Conservation (phyloP, 1,139 yeast genomes). For the Protomyces inundatus region DNA sequence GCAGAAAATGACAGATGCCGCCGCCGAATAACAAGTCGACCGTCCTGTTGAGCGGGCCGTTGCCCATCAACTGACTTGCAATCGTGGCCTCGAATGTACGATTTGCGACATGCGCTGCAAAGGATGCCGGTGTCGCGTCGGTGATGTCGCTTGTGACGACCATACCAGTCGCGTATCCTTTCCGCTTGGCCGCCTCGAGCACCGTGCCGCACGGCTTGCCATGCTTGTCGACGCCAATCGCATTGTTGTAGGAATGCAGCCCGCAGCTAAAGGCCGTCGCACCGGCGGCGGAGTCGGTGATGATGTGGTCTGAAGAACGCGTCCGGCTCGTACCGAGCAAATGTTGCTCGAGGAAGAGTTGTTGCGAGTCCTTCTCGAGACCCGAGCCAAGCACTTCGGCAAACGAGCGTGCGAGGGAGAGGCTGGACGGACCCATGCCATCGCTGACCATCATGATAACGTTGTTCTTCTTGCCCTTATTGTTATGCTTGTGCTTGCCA, state of each 20-base stretch:
- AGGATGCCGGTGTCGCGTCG: conserved; percentile 88
- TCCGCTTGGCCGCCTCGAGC: conserved; percentile 66
- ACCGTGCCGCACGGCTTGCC: conserved; percentile 71
- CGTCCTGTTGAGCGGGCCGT: conserved; percentile 58
- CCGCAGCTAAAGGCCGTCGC: conserved; percentile 87
- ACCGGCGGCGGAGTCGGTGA: conserved; percentile 92
- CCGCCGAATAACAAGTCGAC: conserved; percentile 87
- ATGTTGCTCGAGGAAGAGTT: conserved; percentile 58
- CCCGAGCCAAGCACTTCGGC: background rate
- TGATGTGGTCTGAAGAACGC: conserved; percentile 60
- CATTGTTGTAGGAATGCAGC: conserved; percentile 73
- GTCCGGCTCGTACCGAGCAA: conserved; percentile 76
- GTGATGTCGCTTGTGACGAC: conserved; percentile 82
- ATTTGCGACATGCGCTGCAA: conserved; percentile 66
- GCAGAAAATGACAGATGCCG: conserved; percentile 70
- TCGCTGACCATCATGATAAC: conserved; percentile 2
- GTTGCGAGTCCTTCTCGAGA: conserved; percentile 33
- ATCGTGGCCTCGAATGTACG: conserved; percentile 74
- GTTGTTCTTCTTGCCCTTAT: background rate
- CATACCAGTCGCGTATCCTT: conserved; percentile 71
- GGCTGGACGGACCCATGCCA: conserved; percentile 72
- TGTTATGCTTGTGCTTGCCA: too few species aligned
- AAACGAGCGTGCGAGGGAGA: conserved; percentile 67
- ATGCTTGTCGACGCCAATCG: conserved; percentile 65
- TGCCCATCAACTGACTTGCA: conserved; percentile 71